Conservation (phyloP, 2,329 filamentous ascomycete genomes). For the Whalleya microplaca region DNA sequence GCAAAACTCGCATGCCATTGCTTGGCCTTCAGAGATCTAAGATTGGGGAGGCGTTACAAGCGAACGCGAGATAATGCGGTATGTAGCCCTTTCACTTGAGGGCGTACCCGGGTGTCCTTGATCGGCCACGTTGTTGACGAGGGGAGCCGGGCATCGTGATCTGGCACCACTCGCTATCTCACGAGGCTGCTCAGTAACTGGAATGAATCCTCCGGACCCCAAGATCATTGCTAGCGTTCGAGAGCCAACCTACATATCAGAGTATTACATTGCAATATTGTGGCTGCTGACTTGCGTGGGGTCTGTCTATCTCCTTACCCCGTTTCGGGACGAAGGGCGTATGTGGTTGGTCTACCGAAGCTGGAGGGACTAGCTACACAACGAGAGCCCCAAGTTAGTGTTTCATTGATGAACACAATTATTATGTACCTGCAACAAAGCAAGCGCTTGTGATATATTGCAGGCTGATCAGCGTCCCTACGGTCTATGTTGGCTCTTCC, state of each 20-base stretch:
- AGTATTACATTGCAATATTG: too few relatives aligned
- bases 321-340: conserved; percentile 2
- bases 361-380: conserved; percentile 8
- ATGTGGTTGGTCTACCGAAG: not conserved
- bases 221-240: conserved; percentile 15
- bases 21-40: not conserved
- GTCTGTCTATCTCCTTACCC: conserved; percentile 26
- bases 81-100: not conserved
- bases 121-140: conserved; percentile 8
- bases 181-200: not conserved
- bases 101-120: conserved; percentile 3
- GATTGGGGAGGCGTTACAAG: not conserved
- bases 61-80: too few relatives aligned
- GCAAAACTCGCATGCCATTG: not conserved
- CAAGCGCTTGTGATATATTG: conserved; percentile 13
- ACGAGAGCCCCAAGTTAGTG: conserved; percentile 2
- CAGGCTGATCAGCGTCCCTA: not conserved
- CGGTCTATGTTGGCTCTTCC: conserved; percentile 14
- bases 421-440: conserved; percentile 12
- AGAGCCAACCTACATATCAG: conserved; percentile 24
- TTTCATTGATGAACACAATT: conserved; percentile 10
- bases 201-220: conserved; percentile 30
- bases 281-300: conserved; percentile 27
- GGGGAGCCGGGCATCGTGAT: conserved; percentile 9
- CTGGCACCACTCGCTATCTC: conserved; percentile 10